Base-by-base conservation (phyloP, 306 rosid species). In the Cicer judaicum region DNA sequence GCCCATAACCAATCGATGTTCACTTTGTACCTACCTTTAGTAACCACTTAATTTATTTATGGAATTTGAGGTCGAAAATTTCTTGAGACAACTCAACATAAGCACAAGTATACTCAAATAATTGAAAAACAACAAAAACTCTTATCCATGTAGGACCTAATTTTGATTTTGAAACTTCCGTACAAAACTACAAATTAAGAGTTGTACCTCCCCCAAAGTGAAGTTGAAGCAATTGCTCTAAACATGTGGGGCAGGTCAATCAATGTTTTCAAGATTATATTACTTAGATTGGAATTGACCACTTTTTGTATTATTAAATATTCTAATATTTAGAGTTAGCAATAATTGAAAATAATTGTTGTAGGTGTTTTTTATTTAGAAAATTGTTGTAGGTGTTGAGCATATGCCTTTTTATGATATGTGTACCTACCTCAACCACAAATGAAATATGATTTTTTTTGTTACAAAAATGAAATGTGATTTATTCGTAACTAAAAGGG, bases 71-170 rank as follows among this genome's bases (percentile, higher is more conserved):
- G 68, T 62, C 52, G 59, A 64, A 44, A 54, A 68, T 70, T 18
- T 69, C 5, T 5, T 5, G 0, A 39, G 24, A 80, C 50, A 80
- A 49, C 6, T 40, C 64, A 50, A 80, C 73, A 75, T 2, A 54
- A 9, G 42, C 74, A 70, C 50, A 44, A n/a, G 14, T 62, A 42
- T 70, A 53, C 57, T 71, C 44, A 40, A 81, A 81, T 81, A 55
- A 81, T 81, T 76, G 74, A 11, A 70, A 76, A 81, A 81, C 74
- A 39, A 81, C 81, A 81, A 81, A 46, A 36, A n/a, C 2, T 48
- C 70, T 40, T 15, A 46, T 64, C 70, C 76, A 38, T 36, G 75
- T 71, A 75, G 85, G 78, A 0, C 66, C 81, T 3, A 55, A 57
- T 21, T 34, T 75, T 36, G 47, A 70, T 70, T 64, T 64, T 76